These are phyloP conservation scores for Myxozyma neglecta DNA, from an alignment of 805 yeast genomes.

Conservation along the genomic window DNA sequence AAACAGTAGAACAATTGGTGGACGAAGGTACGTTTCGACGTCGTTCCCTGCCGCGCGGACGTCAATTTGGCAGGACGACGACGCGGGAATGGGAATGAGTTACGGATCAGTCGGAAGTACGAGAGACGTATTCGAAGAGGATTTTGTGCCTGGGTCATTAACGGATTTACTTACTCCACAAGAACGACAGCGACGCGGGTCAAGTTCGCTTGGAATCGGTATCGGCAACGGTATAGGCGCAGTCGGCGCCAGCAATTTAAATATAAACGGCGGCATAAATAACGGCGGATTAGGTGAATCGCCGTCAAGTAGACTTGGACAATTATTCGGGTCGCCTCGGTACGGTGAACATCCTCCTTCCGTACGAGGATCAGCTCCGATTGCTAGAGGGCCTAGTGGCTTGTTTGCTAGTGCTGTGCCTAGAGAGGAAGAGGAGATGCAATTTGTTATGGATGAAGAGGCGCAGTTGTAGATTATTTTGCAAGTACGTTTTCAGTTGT, in stretches of 20 bases:
- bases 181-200: constrained; percentile 67
- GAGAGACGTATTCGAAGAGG: constrained; percentile 56
- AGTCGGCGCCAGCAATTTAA: constrained; percentile 10
- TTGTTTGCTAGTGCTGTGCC: not conserved
- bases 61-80: constrained; percentile 25
- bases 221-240: not conserved
- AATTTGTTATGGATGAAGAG: constrained; percentile 31
- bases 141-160: constrained; percentile 76
- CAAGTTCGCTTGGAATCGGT: constrained; percentile 36
- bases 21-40: constrained; percentile 25
- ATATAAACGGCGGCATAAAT: not conserved
- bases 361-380: not conserved
- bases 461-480: not conserved
- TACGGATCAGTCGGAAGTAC: not conserved
- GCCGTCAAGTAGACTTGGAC: constrained; percentile 26
- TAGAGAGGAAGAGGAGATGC: constrained; percentile 23
- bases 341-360: too few species aligned
- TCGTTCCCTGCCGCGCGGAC: constrained; percentile 28
- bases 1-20: not conserved
- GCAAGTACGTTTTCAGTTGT: not conserved
- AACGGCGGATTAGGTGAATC: constrained; percentile 4
- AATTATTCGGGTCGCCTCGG: constrained; percentile 10
- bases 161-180: constrained; percentile 81
- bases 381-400: constrained; percentile 11
- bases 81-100: not conserved